These are phyloP conservation scores for Erysimum cheiranthoides DNA, from an alignment of 345 rosid species.

Conservation along the genomic window DNA sequence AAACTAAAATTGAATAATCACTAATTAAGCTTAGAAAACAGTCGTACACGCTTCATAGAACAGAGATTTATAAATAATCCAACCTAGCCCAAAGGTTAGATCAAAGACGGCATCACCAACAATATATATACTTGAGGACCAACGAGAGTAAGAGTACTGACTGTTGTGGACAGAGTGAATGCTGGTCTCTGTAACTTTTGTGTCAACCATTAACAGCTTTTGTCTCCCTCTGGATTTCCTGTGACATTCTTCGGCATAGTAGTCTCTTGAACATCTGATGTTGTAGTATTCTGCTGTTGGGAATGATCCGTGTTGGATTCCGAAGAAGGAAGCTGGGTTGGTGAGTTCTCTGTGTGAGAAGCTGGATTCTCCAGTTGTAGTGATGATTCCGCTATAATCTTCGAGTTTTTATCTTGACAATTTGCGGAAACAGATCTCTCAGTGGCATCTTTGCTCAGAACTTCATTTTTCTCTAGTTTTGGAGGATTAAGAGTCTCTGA, in stretches of 20 bases:
- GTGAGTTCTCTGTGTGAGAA: slow-evolving; percentile 28
- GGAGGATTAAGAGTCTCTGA: slow-evolving; percentile 32
- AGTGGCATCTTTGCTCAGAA: slow-evolving; percentile 15
- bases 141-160: slow-evolving; percentile 6
- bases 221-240: slow-evolving; percentile 27
- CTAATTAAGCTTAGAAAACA: slow-evolving; percentile 2
- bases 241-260: neutral
- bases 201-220: slow-evolving; percentile 28
- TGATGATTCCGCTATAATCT: slow-evolving; percentile 22
- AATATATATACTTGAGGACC: slow-evolving; percentile 29
- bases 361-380: slow-evolving; percentile 29
- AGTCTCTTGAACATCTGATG: slow-evolving; percentile 25
- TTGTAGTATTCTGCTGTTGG: slow-evolving; percentile 1
- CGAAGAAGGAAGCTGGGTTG: slow-evolving; percentile 10
- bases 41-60: neutral
- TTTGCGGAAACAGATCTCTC: slow-evolving; percentile 4
- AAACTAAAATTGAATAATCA: neutral
- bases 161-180: slow-evolving; percentile 11
- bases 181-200: neutral
- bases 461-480: slow-evolving; percentile 29
- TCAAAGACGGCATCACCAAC: slow-evolving; percentile 28
- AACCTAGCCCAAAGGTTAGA: slow-evolving; percentile 14
- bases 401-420: slow-evolving; percentile 11
- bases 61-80: neutral
- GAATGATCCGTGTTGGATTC: slow-evolving; percentile 21